phyloP scores from a whole-genome alignment of 2,329 filamentous ascomycete genomes.

The Aspergillus amoenus region DNA sequence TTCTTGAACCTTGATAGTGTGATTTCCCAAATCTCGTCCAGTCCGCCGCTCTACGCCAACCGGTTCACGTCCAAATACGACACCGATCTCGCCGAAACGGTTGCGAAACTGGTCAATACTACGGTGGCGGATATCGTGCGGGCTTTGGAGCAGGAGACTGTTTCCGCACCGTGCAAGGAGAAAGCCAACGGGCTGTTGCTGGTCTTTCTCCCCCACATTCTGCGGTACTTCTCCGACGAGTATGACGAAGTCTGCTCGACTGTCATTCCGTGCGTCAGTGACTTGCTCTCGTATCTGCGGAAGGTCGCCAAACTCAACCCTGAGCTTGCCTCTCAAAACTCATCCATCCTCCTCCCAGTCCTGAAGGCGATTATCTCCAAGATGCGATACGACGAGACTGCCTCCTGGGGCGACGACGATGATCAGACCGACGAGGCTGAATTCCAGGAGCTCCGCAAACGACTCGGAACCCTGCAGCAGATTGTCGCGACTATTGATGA shows the following conservation, averaged over 20 bases:
- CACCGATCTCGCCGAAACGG: slow-evolving; percentile 89
- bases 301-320: slow-evolving; percentile 66
- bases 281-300: slow-evolving; percentile 85
- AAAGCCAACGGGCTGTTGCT: slow-evolving; percentile 81
- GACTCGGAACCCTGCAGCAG: slow-evolving; percentile 87
- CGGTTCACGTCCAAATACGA: slow-evolving; percentile 85
- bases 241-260: slow-evolving; percentile 98
- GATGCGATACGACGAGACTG: slow-evolving; percentile 97
- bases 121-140: slow-evolving; percentile 83
- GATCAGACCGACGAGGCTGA: slow-evolving; percentile 96
- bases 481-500: slow-evolving; percentile 89
- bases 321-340: slow-evolving; percentile 70
- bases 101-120: slow-evolving; percentile 93
- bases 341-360: slow-evolving; percentile 81
- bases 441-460: slow-evolving; percentile 90
- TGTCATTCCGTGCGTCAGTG: slow-evolving; percentile 88
- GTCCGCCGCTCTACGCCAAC: slow-evolving; percentile 74
- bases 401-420: slow-evolving; percentile 88
- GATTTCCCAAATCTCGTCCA: slow-evolving; percentile 79
- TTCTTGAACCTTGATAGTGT: slow-evolving; percentile 87
- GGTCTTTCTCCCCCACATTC: slow-evolving; percentile 78
- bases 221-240: slow-evolving; percentile 95
- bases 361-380: slow-evolving; percentile 90
- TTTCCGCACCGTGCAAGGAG: slow-evolving; percentile 62
- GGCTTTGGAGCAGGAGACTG: slow-evolving; percentile 69